phyloP scores from a whole-genome alignment of 1,139 yeast species.

The Nakaseomyces bracarensis region DNA sequence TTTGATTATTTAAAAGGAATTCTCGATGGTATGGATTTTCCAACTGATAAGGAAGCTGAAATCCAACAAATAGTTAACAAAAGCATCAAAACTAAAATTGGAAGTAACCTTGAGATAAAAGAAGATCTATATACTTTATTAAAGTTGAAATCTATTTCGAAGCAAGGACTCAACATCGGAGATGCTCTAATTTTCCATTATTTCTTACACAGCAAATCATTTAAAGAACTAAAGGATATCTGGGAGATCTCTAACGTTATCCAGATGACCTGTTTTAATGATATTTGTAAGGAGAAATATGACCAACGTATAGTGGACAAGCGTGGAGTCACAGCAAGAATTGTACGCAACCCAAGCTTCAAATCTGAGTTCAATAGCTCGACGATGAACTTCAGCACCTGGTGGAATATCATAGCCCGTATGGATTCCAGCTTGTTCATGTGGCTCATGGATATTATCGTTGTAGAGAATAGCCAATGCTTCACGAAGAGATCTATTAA shows the following conservation, averaged over 20 bases:
- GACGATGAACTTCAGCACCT: slow-evolving; percentile 23
- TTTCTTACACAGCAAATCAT: slow-evolving; percentile 16
- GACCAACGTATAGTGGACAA: slow-evolving; percentile 21
- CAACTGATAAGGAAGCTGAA: slow-evolving; percentile 26
- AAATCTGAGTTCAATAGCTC: slow-evolving; percentile 21
- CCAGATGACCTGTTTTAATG: slow-evolving; percentile 28
- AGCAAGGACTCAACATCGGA: slow-evolving; percentile 25
- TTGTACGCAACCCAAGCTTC: slow-evolving; percentile 24
- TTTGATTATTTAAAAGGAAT: slow-evolving; percentile 25
- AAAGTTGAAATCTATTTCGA: slow-evolving; percentile 27
- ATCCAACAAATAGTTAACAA: slow-evolving; percentile 23
- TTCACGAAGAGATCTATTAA: slow-evolving; percentile 16
- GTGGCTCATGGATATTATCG: slow-evolving; percentile 30
- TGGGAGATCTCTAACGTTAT: slow-evolving; percentile 27
- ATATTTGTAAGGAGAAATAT: slow-evolving; percentile 21
- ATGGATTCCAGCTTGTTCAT: slow-evolving; percentile 25
- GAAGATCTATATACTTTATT: slow-evolving; percentile 18
- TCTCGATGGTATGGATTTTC: slow-evolving; percentile 23
- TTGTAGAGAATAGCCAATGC: slow-evolving; percentile 21
- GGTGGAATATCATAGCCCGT: slow-evolving; percentile 28
- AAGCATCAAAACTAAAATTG: slow-evolving; percentile 12
- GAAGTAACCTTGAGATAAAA: background rate
- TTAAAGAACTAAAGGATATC: slow-evolving; percentile 14
- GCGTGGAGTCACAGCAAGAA: slow-evolving; percentile 18
- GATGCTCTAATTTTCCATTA: slow-evolving; percentile 27